phyloP scores from a whole-genome alignment of 495 filamentous ascomycete genomes.

The Cercophora sp. region DNA sequence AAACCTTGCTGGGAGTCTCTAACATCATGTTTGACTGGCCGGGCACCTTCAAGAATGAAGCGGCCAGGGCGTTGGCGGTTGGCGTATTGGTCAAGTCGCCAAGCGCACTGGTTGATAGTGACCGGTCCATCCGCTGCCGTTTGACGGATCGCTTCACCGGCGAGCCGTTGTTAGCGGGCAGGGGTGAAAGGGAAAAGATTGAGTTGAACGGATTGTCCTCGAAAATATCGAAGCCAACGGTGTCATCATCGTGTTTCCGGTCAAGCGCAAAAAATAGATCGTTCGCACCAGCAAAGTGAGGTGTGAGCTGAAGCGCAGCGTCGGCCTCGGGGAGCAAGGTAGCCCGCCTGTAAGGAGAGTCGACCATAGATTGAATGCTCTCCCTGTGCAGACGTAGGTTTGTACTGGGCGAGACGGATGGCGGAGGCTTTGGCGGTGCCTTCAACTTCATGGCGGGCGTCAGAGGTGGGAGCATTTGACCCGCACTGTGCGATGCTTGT shows the following conservation, averaged over 20 bases:
- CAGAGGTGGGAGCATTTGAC: slow-evolving; percentile 70
- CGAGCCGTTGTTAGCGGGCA: slow-evolving; percentile 51
- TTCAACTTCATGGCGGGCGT: slow-evolving; percentile 86
- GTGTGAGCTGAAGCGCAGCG: slow-evolving; percentile 68
- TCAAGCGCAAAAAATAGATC: slow-evolving; percentile 38
- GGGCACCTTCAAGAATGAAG: slow-evolving; percentile 43
- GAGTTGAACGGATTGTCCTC: slow-evolving; percentile 53
- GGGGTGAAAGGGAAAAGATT: slow-evolving; percentile 28
- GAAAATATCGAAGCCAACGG: slow-evolving; percentile 66
- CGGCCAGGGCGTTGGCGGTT: slow-evolving; percentile 48
- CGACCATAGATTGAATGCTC: slow-evolving; percentile 79
- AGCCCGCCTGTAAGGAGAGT: slow-evolving; percentile 74
- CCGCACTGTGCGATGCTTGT: slow-evolving; percentile 42
- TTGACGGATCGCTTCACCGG: slow-evolving; percentile 71
- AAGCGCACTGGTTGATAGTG: slow-evolving; percentile 57
- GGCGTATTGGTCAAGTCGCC: slow-evolving; percentile 58
- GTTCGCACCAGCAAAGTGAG: slow-evolving; percentile 66
- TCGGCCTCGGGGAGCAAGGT: slow-evolving; percentile 49
- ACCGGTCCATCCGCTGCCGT: slow-evolving; percentile 56
- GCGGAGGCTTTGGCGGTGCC: slow-evolving; percentile 73
- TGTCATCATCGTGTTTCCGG: slow-evolving; percentile 47
- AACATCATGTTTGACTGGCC: slow-evolving; percentile 37
- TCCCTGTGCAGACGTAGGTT: slow-evolving; percentile 91
- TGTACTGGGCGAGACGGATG: slow-evolving; percentile 89
- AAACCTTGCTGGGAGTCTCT: slow-evolving; percentile 53